A percentile compares a stretch with the other conserved stretches of the same genome.
These are phyloP conservation scores for Mortierella antarctica DNA, from an alignment of 192 early-diverging fungal species.

Conservation along the genomic window DNA sequence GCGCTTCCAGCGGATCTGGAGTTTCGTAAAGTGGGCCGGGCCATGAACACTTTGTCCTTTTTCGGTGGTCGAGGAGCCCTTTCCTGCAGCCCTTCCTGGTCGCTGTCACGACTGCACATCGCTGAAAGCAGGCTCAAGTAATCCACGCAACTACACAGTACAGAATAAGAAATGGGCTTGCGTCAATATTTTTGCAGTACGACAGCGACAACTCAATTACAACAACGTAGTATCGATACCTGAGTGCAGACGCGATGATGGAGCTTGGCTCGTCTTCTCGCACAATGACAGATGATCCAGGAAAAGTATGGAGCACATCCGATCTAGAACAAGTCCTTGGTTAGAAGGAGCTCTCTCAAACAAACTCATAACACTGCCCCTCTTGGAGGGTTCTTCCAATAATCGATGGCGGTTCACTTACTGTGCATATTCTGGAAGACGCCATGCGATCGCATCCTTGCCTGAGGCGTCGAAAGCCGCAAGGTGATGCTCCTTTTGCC, in stretches of 20 bases:
- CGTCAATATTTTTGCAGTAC: too few relatives aligned
- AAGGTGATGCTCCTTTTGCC: constrained; percentile 59
- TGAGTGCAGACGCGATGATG: constrained; percentile 89
- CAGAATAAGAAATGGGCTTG: too few relatives aligned
- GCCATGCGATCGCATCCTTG: constrained; percentile 52
- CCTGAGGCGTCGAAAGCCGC: constrained; percentile 18
- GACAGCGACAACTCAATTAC: too few relatives aligned
- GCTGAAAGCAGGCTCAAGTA: constrained; percentile 51
- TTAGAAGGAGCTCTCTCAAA: too few relatives aligned
- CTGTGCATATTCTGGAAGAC: constrained; percentile 65
- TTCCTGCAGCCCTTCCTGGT: constrained; percentile 4
- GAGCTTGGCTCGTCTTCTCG: constrained; percentile 91
- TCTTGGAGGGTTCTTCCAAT: neutral
- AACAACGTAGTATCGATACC: constrained; percentile 35
- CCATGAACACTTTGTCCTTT: constrained; percentile 10
- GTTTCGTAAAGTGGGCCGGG: too few relatives aligned
- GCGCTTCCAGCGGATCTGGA: constrained; percentile 34
- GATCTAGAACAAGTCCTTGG: neutral
- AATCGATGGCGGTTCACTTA: constrained; percentile 11
- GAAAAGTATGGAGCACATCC: constrained; percentile 74
- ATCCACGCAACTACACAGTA: constrained; percentile 55
- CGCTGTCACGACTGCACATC: constrained; percentile 18
- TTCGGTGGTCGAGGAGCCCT: constrained; percentile 22
- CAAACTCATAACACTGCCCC: neutral
- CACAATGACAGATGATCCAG: constrained; percentile 83